A percentile compares a stretch with the other conserved stretches of the same genome.
phyloP scores from a whole-genome alignment of 2,329 filamentous ascomycete species.

The Aspergillus unguis region DNA sequence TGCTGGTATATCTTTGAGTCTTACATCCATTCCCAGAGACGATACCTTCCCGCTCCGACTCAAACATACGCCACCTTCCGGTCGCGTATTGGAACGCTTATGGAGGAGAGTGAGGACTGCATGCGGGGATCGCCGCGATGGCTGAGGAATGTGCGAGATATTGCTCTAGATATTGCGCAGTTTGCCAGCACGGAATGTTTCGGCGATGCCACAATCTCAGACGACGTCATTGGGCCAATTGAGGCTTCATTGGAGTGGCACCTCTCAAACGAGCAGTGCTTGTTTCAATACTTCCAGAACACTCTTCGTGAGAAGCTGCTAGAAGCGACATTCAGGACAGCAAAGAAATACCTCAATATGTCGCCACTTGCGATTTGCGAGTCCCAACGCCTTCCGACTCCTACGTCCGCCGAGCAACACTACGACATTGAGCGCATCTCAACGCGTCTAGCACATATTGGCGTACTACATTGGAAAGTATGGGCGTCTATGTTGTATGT shows the following conservation, averaged over 20 bases:
- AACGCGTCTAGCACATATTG: constrained; percentile 75
- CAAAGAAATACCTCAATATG: constrained; percentile 39
- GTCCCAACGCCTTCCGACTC: constrained; percentile 34
- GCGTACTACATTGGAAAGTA: constrained; percentile 83
- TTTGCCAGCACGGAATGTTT: constrained; percentile 34
- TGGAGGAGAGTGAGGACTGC: constrained; percentile 33
- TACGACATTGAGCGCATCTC: constrained; percentile 54
- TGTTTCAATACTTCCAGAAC: constrained; percentile 34
- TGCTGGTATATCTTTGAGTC: constrained; percentile 52
- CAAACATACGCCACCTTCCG: constrained; percentile 36
- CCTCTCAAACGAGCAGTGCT: constrained; percentile 31
- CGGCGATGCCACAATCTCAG: constrained; percentile 27
- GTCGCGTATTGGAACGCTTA: constrained; percentile 39
- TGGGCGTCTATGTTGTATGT: constrained; percentile 75
- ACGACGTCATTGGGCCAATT: constrained; percentile 33
- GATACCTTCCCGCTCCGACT: constrained; percentile 27
- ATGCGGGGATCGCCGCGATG: constrained; percentile 26
- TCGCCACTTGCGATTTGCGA: constrained; percentile 45
- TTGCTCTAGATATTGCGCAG: constrained; percentile 44
- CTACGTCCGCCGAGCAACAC: constrained; percentile 22
- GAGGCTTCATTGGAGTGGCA: constrained; percentile 35
- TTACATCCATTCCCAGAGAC: constrained; percentile 31
- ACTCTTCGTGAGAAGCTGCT: constrained; percentile 34
- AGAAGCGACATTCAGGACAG: constrained; percentile 28
- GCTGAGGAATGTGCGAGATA: constrained; percentile 34